phyloP scores from a whole-genome alignment of 306 rosid species.

The Prunus kanzakura region DNA sequence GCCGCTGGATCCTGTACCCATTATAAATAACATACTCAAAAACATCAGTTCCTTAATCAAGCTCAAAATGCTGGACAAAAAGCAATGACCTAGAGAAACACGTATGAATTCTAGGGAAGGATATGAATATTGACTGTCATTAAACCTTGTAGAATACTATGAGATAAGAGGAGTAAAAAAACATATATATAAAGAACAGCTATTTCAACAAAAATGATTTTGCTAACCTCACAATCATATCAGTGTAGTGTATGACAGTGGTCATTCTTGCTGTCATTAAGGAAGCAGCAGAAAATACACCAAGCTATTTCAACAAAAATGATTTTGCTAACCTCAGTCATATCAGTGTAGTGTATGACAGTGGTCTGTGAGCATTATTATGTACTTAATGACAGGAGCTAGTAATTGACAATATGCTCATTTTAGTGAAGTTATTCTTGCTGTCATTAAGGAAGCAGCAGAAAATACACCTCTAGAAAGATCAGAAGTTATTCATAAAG shows the following conservation, averaged over 20 bases:
- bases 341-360: neutral
- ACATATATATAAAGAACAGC: neutral
- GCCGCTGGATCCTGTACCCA: conserved; percentile 61
- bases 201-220: neutral
- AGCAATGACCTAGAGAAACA: neutral
- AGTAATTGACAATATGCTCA: neutral
- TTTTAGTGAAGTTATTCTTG: too few species aligned
- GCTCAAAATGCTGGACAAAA: neutral
- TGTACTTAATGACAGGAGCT: neutral
- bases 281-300: neutral
- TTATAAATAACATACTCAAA: neutral
- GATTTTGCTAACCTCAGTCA: neutral
- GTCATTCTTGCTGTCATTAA: too few species aligned
- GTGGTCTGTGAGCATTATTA: neutral
- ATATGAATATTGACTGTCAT: neutral
- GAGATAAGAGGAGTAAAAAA: neutral
- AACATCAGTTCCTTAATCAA: neutral
- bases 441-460: too few species aligned
- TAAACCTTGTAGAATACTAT: neutral
- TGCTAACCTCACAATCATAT: too few species aligned
- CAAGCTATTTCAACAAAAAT: neutral
- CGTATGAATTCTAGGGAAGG: neutral
- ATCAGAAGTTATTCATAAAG: neutral
- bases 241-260: too few species aligned
- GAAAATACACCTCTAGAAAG: neutral